Percentiles rank a stretch among this genome's conserved stretches.
Conservation (phyloP, 306 rosid genomes). For the Mimosa bimucronata region DNA sequence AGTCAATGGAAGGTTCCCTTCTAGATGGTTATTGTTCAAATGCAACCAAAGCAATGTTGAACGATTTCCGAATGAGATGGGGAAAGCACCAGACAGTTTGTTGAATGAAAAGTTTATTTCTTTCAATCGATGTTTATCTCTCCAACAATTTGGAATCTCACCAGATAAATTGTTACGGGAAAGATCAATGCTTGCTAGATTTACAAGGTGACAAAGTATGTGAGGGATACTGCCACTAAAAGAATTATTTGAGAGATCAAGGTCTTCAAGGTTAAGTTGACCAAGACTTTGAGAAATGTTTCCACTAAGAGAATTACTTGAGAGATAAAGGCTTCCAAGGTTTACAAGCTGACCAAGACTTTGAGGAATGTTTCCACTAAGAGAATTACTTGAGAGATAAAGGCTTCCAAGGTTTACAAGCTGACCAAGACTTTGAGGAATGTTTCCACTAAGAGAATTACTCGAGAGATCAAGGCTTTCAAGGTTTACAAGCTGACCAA, state of each 20-base stretch:
- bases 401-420: background rate
- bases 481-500: no score
- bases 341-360: constrained; percentile 2
- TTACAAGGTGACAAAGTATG: background rate
- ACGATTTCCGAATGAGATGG: background rate
- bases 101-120: background rate
- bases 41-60: background rate
- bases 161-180: background rate
- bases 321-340: no score
- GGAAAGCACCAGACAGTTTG: background rate
- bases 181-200: background rate
- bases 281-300: no score
- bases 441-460: no score
- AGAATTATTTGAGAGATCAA: background rate
- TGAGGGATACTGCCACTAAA: background rate
- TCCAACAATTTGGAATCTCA: background rate
- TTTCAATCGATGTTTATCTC: background rate
- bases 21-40: background rate
- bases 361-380: background rate
- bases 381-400: background rate
- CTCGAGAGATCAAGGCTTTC: no score
- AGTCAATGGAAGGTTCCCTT: background rate
- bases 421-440: no score
- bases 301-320: no score
- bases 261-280: no score